Evolutionary conservation across 2,329 filamentous ascomycete species (phyloP), one percentile per base, ranked within the genome.

Genomic region (Fusarium sp.): DNA sequence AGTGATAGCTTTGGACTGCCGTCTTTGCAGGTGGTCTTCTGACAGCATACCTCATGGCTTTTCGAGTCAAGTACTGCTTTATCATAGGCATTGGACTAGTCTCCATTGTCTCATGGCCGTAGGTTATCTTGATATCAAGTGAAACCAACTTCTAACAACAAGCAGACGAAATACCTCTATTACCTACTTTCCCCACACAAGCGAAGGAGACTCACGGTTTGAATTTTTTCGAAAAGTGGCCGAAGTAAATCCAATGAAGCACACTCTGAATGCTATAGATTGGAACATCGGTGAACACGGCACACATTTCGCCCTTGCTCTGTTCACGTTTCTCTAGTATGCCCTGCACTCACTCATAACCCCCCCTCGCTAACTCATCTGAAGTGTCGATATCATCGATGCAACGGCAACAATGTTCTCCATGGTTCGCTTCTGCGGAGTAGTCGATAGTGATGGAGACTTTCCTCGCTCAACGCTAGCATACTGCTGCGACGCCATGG

Each of bases 151-250:
- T 27, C 52, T 58, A 9, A 68, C 5, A 4, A 5, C 1, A 4
- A 15, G 5, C 23, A 71, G 69, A n/a, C 69, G 69, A 5, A 36
- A 37, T 4, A 94, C 91, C 0, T 75, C 84, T 0, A 87, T 95
- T 46, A 94, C 92, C 2, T 92, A 90, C 77, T 95, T 95, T 79
- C 91, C 92, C 0, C 81, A 93, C 70, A 91, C 86, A 0, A 73
- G 81, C 1, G 78, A 88, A 4, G 92, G 92, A 40, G 82, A 93
- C 74, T 83, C 84, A 63, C 82, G 81, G 18, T 95, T 94, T 76
- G 83, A 93, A 61, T 93, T 94, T 79, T 95, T 95, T 85, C 91
- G 90, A 75, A 85, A 92, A 73, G 90, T 95, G 1, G 91, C 93
- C 17, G 87, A 88, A 6, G 93, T 95, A 81, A 91, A 93, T 73